These are phyloP conservation scores for Hordeum vulgare DNA, from an alignment of 176 grass and related monocot species.

Conservation along the genomic window MorexV3_pseudomolecules_assembly NC_058521.1:576876376-576876875, in stretches of 20 bases:
- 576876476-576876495: not conserved
- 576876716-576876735: not conserved
- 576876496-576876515: not conserved
- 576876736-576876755: not conserved
- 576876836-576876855: conserved; percentile 84
- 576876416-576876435: not conserved
- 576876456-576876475: not conserved
- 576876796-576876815: conserved; percentile 80
- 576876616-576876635: not conserved
- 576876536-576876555: not conserved
- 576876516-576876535: not conserved
- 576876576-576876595: not conserved
- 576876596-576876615: not conserved
- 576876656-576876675: not conserved
- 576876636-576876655: not conserved
- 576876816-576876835: conserved; percentile 78
- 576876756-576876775: conserved; percentile 50
- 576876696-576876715: not conserved
- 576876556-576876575: not conserved
- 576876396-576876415: not conserved
- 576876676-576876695: not conserved
- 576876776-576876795: conserved; percentile 81
- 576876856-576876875: conserved; percentile 67
- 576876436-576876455: not conserved
- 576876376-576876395: not conserved